Percentiles rank a stretch among this genome's conserved stretches.
Evolutionary conservation across 306 rosid species (phyloP).

Genomic region (Astragalus membranaceus): DNA sequence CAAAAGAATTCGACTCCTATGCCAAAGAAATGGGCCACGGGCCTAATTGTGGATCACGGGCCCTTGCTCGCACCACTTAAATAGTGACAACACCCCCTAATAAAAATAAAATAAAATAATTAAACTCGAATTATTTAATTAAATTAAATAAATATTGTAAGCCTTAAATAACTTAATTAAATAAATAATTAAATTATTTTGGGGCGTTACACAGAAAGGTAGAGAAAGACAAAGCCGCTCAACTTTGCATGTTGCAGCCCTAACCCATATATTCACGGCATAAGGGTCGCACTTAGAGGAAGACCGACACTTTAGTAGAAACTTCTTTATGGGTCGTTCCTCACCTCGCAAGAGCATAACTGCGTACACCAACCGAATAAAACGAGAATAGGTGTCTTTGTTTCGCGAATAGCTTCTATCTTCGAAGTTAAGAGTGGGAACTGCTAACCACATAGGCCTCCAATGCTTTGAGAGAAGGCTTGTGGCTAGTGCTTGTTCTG

Average conservation of each 20-base stretch:
- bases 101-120: no score
- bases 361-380: background rate
- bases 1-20: no score
- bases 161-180: no score
- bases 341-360: background rate
- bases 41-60: no score
- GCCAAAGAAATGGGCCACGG: no score
- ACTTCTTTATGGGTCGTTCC: background rate
- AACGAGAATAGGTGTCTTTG: background rate
- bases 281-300: no score
- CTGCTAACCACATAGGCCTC: background rate
- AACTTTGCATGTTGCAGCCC: background rate
- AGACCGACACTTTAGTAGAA: background rate
- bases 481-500: background rate
- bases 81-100: no score
- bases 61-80: no score
- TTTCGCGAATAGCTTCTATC: background rate
- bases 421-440: background rate
- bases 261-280: background rate
- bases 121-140: no score
- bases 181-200: no score
- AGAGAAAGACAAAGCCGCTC: background rate
- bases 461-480: slow-evolving; percentile 10
- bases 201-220: no score
- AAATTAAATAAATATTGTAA: no score